phyloP scores from a whole-genome alignment of 345 rosid species.

The Isatis tinctoria region DNA sequence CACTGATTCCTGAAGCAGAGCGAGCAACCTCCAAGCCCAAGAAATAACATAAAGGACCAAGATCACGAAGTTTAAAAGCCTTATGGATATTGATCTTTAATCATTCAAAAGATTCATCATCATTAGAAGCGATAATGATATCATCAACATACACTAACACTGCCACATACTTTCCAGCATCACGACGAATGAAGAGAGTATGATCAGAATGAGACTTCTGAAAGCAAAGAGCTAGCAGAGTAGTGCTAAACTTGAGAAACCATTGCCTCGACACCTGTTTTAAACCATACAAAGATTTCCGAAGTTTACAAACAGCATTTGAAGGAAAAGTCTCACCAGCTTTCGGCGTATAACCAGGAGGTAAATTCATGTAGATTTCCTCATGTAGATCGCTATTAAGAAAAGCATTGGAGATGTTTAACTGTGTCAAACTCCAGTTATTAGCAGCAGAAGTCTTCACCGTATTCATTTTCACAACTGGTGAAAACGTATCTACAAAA shows the following conservation, averaged over 20 bases:
- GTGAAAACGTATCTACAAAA: not conserved
- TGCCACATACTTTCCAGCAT: not conserved
- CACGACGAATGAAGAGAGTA: not conserved
- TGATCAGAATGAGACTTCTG: not conserved
- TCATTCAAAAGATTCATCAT: too few relatives aligned
- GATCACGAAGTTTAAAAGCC: too few relatives aligned
- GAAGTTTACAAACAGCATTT: not conserved
- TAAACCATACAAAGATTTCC: not conserved
- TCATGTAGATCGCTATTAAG: not conserved
- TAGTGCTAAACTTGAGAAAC: not conserved
- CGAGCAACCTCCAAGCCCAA: too few relatives aligned
- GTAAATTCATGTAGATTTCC: not conserved
- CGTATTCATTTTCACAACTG: not conserved
- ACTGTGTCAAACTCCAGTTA: not conserved
- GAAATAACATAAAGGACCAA: too few relatives aligned
- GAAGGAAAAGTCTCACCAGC: not conserved
- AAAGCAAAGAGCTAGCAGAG: not conserved
- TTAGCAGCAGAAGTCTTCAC: not conserved
- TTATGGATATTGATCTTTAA: too few relatives aligned
- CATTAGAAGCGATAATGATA: too few relatives aligned
- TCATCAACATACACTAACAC: not conserved
- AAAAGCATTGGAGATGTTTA: not conserved
- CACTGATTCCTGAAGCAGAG: too few relatives aligned
- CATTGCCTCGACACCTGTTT: not conserved
- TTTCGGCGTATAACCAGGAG: not conserved